Evolutionary conservation across 805 yeast genomes (phyloP).

Genomic region (Saccharomycopsis sp.): DNA sequence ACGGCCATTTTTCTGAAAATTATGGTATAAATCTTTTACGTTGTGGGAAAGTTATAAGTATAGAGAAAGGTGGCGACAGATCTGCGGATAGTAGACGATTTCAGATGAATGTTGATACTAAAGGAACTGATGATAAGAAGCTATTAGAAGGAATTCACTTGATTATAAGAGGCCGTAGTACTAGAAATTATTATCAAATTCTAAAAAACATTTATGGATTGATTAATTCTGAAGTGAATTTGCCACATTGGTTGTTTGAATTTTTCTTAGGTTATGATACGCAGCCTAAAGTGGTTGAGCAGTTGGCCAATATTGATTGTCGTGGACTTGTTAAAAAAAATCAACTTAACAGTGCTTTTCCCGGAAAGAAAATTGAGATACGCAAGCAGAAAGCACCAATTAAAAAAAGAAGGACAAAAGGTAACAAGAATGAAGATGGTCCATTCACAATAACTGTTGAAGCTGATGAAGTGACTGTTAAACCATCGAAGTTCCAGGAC

Average conservation of each 20-base stretch:
- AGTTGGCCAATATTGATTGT: no score
- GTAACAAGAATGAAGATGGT: not conserved
- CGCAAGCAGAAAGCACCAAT: not conserved
- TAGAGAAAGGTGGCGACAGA: not conserved
- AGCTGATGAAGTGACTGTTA: not conserved
- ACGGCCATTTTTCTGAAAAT: conserved; percentile 8
- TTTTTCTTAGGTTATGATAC: conserved; percentile 30
- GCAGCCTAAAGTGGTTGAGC: conserved; percentile 22
- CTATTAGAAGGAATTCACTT: conserved; percentile 20
- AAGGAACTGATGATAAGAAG: conserved; percentile 12
- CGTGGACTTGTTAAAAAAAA: no score
- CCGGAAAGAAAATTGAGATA: conserved; percentile 7
- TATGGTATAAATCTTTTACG: no score
- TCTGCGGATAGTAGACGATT: no score
- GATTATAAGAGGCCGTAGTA: conserved; percentile 26
- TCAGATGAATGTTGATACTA: conserved; percentile 25
- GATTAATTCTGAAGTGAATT: conserved; percentile 2
- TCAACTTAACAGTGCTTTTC: conserved; percentile 15
- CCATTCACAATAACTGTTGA: not conserved
- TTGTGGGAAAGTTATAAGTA: not conserved
- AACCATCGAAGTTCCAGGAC: not conserved
- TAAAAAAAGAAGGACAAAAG: not conserved
- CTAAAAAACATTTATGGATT: conserved; percentile 15
- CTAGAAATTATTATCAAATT: conserved; percentile 2
- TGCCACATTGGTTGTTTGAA: conserved; percentile 32